phyloP scores from a whole-genome alignment of 2,329 filamentous ascomycete species.

The Sclerotinia nivalis region DNA sequence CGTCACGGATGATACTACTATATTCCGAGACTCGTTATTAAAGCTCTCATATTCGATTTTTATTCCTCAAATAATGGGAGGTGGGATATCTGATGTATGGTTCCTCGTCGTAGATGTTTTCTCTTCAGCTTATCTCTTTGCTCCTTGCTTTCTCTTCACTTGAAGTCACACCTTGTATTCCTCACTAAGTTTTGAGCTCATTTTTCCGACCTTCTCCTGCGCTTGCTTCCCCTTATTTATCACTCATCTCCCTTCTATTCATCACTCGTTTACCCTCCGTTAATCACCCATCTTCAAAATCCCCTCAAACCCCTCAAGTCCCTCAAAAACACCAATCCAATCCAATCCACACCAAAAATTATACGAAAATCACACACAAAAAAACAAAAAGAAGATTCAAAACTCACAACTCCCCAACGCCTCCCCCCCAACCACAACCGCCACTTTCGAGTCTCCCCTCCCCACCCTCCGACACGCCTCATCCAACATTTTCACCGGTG shows the following conservation, averaged over 20 bases:
- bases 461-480: conserved; percentile 60
- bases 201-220: not conserved
- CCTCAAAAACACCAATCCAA: not conserved
- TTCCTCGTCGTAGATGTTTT: no score
- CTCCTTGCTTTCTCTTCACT: not conserved
- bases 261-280: no score
- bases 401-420: conserved; percentile 50
- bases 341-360: not conserved
- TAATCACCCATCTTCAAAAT: not conserved
- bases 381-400: not conserved
- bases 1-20: conserved; percentile 1
- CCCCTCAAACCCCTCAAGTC: not conserved
- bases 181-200: not conserved
- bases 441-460: conserved; percentile 54
- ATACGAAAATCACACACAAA: not conserved
- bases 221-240: no score
- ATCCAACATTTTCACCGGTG: conserved; percentile 63
- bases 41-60: not conserved
- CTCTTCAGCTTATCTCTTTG: not conserved
- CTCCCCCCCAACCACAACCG: conserved; percentile 63
- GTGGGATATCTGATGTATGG: no score
- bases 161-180: no score
- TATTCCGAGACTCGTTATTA: not conserved
- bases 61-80: no score
- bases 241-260: no score